Evolutionary conservation across 768 basidiomycete species (phyloP), one percentile per base, ranked within the genome.

Genomic region (Suillus plorans): DNA sequence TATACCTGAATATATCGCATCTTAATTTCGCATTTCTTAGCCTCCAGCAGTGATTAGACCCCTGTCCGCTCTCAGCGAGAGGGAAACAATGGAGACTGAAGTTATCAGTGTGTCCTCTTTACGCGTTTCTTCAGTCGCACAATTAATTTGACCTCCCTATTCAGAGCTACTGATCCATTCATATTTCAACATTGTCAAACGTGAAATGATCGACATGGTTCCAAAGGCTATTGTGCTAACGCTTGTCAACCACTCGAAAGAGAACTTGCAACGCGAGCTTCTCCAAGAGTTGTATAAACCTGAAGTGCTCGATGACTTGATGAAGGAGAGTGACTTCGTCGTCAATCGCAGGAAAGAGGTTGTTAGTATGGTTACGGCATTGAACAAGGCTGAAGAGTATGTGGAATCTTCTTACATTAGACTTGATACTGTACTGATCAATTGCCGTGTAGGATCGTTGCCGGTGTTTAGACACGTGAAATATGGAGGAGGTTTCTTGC

Each of bases 171-270:
- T 99, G 73, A 99, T 99, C 71, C 86, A 92, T 75, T 97, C 95
- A 5, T 98, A 98, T 79, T 98, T 92, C 84, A 95, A 97, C 80
- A 95, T 98, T 69, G 94, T 98, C 63, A 99, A 99, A 81, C 90
- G 96, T 64, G 97, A 98, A 79, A 95, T 99, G 92, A 99, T 99
- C 72, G 97, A 99, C 78, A 97, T 97, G 95, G 93, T 99, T 31
- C 97, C 97, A 9, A 99, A 99, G 78, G 94, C 94, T 20, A 94
- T 97, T 74, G 88, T 91, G 12, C 80, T 92, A 68, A 98, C 94
- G 18, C 87, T 99, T 42, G 97, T 99, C 59, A 91, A 88, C 74
- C 89, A 89, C 77, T 89, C 96, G 65, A 98, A 97, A 78, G 97
- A 99, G 79, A 88, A 93, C 76, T 81, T 99, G 65, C 97, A 99